phyloP scores from a whole-genome alignment of 2,329 filamentous ascomycete genomes.

The Cordyceps fumosorosea region DNA sequence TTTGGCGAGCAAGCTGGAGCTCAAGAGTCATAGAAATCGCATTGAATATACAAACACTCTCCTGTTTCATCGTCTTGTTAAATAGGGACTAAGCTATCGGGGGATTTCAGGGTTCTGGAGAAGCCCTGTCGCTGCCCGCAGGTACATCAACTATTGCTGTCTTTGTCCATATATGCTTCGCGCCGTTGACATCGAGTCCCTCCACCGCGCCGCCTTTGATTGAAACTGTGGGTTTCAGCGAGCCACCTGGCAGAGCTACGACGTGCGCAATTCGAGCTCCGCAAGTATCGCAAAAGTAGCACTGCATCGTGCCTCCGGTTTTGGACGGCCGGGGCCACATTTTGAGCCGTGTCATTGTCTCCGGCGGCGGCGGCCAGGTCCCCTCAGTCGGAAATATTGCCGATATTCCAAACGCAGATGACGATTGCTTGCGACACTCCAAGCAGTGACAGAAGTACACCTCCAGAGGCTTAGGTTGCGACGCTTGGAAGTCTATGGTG shows the following conservation, averaged over 20 bases:
- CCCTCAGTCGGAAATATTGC: slow-evolving; percentile 35
- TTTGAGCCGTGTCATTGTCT: slow-evolving; percentile 26
- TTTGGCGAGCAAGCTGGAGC: neutral
- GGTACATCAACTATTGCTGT: slow-evolving; percentile 40
- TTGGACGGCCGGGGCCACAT: slow-evolving; percentile 34
- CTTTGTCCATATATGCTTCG: slow-evolving; percentile 39
- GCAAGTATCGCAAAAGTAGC: slow-evolving; percentile 36
- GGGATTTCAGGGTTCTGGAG: slow-evolving; percentile 9
- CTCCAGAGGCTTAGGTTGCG: slow-evolving; percentile 26
- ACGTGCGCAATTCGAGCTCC: slow-evolving; percentile 43
- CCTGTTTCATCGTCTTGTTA: neutral
- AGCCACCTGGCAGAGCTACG: slow-evolving; percentile 31
- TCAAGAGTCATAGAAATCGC: slow-evolving; percentile 11
- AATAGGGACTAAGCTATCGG: neutral
- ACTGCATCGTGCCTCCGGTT: slow-evolving; percentile 34
- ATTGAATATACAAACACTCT: neutral
- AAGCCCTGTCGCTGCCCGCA: slow-evolving; percentile 23
- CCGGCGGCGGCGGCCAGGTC: slow-evolving; percentile 33
- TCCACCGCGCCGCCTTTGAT: slow-evolving; percentile 42
- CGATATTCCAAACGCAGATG: slow-evolving; percentile 40
- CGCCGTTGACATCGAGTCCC: slow-evolving; percentile 33
- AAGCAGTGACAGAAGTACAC: slow-evolving; percentile 41
- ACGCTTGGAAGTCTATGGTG: slow-evolving; percentile 29
- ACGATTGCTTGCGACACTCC: slow-evolving; percentile 38
- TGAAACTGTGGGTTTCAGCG: slow-evolving; percentile 29